Evolutionary conservation across 352 stramenopile species (phyloP).

Genomic region (Plasmopara halstedii): DNA sequence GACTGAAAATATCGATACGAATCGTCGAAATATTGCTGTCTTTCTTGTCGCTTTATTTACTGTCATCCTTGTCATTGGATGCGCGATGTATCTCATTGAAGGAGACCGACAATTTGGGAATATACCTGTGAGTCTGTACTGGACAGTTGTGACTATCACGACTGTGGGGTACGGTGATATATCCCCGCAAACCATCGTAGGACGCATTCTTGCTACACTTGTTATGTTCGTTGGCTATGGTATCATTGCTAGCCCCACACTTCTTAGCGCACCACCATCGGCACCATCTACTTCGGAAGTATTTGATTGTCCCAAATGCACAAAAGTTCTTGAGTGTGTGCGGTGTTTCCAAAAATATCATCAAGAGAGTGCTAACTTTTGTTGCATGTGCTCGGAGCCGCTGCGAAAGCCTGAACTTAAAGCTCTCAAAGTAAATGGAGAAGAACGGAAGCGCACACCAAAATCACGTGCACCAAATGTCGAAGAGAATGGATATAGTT

Average conservation of each 20-base stretch:
- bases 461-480: constrained; percentile 28
- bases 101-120: constrained; percentile 69
- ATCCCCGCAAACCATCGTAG: constrained; percentile 61
- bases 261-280: constrained; percentile 28
- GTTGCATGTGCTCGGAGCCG: constrained; percentile 51
- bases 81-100: constrained; percentile 80
- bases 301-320: constrained; percentile 19
- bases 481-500: constrained; percentile 8
- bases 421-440: constrained; percentile 24
- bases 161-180: constrained; percentile 82
- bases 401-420: constrained; percentile 46
- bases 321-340: constrained; percentile 50
- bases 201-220: constrained; percentile 62
- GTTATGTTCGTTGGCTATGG: constrained; percentile 82
- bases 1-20: constrained; percentile 71
- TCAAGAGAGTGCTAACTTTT: constrained; percentile 74
- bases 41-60: constrained; percentile 71
- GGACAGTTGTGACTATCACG: constrained; percentile 80
- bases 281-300: constrained; percentile 13
- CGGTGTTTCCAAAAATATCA: constrained; percentile 69
- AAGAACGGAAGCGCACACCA: constrained; percentile 32
- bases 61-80: constrained; percentile 74
- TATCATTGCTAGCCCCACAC: constrained; percentile 71
- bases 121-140: constrained; percentile 79
- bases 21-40: constrained; percentile 68